Conservation (phyloP, 306 rosid genomes). For the Vigna angularis region DNA sequence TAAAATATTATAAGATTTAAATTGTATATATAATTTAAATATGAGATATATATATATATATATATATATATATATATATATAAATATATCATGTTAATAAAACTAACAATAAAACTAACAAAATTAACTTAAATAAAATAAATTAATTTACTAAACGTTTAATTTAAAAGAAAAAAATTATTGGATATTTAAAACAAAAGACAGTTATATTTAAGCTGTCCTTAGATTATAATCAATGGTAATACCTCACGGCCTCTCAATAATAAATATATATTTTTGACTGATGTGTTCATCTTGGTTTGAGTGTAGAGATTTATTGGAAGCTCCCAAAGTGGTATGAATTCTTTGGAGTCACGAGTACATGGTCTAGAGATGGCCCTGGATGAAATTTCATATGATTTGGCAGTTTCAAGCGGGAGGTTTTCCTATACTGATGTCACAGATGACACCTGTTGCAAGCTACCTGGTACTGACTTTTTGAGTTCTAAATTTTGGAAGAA, state of each 20-base stretch:
- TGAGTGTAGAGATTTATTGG: conserved; percentile 86
- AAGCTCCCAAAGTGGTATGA: conserved; percentile 89
- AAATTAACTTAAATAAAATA: too few species aligned
- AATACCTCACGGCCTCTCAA: not conserved
- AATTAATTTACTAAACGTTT: too few species aligned
- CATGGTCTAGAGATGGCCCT: conserved; percentile 87
- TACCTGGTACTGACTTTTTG: conserved; percentile 93
- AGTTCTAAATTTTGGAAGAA: conserved; percentile 94
- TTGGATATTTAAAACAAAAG: too few species aligned
- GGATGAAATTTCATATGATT: conserved; percentile 87
- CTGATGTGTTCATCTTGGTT: conserved; percentile 36
- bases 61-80: too few species aligned
- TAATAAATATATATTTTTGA: conserved; percentile 37
- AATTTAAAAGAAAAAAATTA: too few species aligned
- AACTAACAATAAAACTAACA: too few species aligned
- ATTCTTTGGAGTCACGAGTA: conserved; percentile 89
- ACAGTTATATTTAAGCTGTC: not conserved
- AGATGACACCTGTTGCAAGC: conserved; percentile 84
- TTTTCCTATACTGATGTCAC: conserved; percentile 57
- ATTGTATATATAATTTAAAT: too few species aligned
- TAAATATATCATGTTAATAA: too few species aligned
- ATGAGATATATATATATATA: too few species aligned
- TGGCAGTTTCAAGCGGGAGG: conserved; percentile 78
- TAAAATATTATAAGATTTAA: too few species aligned
- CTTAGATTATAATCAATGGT: not conserved